A percentile compares a stretch with the other conserved stretches of the same genome.
phyloP scores from a whole-genome alignment of 1,139 yeast genomes.

The Blastobotrys apis region DNA sequence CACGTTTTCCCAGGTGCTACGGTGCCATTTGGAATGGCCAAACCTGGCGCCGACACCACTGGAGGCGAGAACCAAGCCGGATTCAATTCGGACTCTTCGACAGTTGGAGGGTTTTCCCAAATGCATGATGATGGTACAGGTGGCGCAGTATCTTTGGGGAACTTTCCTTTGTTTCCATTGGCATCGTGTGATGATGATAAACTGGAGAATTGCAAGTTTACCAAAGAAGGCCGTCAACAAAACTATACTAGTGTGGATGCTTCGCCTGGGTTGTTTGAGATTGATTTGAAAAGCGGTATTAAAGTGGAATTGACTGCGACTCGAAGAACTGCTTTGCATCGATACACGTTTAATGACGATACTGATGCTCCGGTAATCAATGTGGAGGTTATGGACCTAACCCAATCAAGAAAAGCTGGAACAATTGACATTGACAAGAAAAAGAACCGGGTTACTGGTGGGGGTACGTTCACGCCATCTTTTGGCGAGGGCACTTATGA shows the following conservation, averaged over 20 bases:
- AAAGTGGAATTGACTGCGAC: conserved; percentile 14
- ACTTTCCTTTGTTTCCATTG: conserved; percentile 14
- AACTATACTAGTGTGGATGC: conserved; percentile 9
- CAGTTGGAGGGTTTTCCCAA: conserved; percentile 38
- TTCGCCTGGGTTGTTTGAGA: conserved; percentile 12
- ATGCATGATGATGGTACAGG: conserved; percentile 44
- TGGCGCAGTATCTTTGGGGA: conserved; percentile 32
- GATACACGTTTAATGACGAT: conserved; percentile 9
- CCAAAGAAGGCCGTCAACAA: conserved; percentile 3
- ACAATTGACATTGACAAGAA: conserved; percentile 7
- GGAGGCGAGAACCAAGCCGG: conserved; percentile 39
- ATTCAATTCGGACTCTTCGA: conserved; percentile 34
- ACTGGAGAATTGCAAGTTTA: conserved; percentile 9
- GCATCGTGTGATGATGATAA: conserved; percentile 2
- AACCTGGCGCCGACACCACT: conserved; percentile 37
- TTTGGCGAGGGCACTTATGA: conserved; percentile 15
- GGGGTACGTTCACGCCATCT: conserved; percentile 13
- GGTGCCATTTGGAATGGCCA: conserved; percentile 42
- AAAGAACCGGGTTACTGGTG: conserved; percentile 8
- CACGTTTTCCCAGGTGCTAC: conserved; percentile 41
- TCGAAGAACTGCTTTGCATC: conserved; percentile 12
- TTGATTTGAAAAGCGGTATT: conserved; percentile 5
- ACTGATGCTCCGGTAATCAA: conserved; percentile 6
- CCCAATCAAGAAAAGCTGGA: conserved; percentile 7
- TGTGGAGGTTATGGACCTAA: conserved; percentile 12